Conservation (phyloP, 208 protist species). For the Leishmania mexicana region DNA sequence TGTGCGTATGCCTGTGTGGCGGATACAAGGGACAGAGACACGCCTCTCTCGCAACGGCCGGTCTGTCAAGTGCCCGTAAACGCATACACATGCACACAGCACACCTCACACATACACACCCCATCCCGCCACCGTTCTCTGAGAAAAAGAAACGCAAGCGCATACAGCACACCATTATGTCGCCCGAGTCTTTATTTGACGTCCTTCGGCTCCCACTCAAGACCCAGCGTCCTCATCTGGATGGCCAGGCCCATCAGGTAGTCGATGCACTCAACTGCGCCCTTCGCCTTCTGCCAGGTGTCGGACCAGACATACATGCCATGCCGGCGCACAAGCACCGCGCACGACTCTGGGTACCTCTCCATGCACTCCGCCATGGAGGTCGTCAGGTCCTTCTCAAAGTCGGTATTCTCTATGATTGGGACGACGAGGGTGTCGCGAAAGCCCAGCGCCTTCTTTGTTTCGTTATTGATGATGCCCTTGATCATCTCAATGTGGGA, state of each 20-base stretch:
- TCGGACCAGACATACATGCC: slow-evolving; percentile 96
- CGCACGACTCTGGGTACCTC: slow-evolving; percentile 89
- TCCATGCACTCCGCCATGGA: slow-evolving; percentile 89
- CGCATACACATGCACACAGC: not conserved
- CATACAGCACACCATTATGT: not conserved
- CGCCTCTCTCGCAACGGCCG: not conserved
- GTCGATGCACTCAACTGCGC: slow-evolving; percentile 93
- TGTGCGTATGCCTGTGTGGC: not conserved
- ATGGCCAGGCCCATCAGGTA: slow-evolving; percentile 93
- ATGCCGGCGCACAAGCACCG: slow-evolving; percentile 94
- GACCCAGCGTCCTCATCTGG: slow-evolving; percentile 54
- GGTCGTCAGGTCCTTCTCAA: slow-evolving; percentile 72
- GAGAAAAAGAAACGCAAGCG: not conserved
- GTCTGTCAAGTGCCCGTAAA: not conserved
- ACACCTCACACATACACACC: not conserved
- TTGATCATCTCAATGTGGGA: slow-evolving; percentile 97
- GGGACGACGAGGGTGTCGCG: slow-evolving; percentile 92
- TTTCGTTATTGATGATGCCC: slow-evolving; percentile 64
- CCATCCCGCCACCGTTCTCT: not conserved
- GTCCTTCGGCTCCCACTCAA: slow-evolving; percentile 55
- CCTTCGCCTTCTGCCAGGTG: slow-evolving; percentile 95
- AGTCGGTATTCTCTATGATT: slow-evolving; percentile 96
- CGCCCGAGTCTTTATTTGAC: slow-evolving; percentile 5
- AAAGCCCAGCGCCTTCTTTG: slow-evolving; percentile 69
- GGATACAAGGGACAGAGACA: not conserved